Evolutionary conservation across 108 stramenopile genomes (phyloP), one percentile per base, ranked within the genome.

Genomic region (Skeletonema potamos): DNA sequence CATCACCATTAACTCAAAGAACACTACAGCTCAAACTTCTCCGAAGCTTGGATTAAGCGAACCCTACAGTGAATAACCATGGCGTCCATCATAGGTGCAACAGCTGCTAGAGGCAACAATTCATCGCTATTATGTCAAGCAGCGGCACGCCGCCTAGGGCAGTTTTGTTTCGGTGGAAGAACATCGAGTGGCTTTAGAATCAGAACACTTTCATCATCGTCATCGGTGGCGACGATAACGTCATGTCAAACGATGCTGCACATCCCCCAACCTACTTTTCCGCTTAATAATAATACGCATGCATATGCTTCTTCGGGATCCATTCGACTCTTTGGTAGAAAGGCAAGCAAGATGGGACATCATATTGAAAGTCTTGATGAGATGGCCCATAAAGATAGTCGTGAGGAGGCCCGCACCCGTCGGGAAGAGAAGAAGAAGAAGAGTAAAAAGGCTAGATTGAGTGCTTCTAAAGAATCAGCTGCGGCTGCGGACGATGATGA

Each of bases 391-490:
- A 51, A 58, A 46, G 69, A 65, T 54, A 78, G 83, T 73, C 86
- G 81, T 22, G 88, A 91, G 65, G 85, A 87, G 54, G 89, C 92
- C 0, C 67, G 79, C 33, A 77, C 74, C 64, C 85, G 86, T 17
- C 86, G 90, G 34, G 66, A 94, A 62, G 87, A 88, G 46, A 90
- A 91, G 59, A 90, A 89, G 63, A 86, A 80, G 29, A 86, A 63
- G 77, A 76, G 51, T 59, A 76, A 79, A 78, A 81, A 85, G 64
- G 69, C 67, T 11, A 64, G 78, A 51, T 75, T 37, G 11, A 44
- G 76, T 34, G 48, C 66, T 28, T 66, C 60, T 0, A 65, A 55
- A 33, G 55, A 51, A 13, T 56, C 58, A 4, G 65, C n/a, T 29
- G 65, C 29, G 1, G 46, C 65, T 39, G 29, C 66, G 3, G 27